Evolutionary conservation across 306 rosid species (phyloP).

Genomic region (Citrullus amarus): DNA sequence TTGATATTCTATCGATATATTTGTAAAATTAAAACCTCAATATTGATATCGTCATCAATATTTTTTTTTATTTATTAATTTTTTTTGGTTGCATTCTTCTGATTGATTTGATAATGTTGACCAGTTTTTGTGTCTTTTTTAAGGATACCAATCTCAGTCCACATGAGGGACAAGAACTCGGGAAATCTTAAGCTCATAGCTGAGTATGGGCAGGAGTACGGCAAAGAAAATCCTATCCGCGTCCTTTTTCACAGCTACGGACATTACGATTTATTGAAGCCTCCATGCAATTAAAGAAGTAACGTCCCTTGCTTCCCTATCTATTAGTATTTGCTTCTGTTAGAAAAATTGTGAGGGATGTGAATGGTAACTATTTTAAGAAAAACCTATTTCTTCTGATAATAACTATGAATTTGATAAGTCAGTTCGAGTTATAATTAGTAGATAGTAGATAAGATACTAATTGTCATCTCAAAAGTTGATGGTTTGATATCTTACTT

Average conservation of each 20-base stretch:
- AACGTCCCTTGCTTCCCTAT: background rate
- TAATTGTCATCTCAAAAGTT: too few relatives aligned
- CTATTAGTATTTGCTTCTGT: background rate
- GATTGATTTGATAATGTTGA: background rate
- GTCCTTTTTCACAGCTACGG: conserved; percentile 67
- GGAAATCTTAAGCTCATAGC: conserved; percentile 44
- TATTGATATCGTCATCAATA: too few relatives aligned
- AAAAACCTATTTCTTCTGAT: background rate
- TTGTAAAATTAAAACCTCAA: too few relatives aligned
- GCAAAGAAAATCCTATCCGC: conserved; percentile 48
- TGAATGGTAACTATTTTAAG: background rate
- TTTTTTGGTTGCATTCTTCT: background rate
- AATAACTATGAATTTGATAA: too few relatives aligned
- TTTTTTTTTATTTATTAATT: too few relatives aligned
- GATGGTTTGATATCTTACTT: too few relatives aligned
- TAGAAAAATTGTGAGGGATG: background rate
- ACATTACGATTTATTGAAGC: conserved; percentile 56
- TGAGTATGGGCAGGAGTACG: conserved; percentile 74
- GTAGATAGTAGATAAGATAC: too few relatives aligned
- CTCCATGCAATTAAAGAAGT: background rate
- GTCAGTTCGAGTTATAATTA: too few relatives aligned
- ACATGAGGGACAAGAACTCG: conserved; percentile 41
- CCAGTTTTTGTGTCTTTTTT: conserved; percentile 10
- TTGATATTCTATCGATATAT: too few relatives aligned
- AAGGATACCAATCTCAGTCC: conserved; percentile 82